Base-by-base conservation (phyloP, 208 protist species). In the Trypanosoma cruzi region DNA sequence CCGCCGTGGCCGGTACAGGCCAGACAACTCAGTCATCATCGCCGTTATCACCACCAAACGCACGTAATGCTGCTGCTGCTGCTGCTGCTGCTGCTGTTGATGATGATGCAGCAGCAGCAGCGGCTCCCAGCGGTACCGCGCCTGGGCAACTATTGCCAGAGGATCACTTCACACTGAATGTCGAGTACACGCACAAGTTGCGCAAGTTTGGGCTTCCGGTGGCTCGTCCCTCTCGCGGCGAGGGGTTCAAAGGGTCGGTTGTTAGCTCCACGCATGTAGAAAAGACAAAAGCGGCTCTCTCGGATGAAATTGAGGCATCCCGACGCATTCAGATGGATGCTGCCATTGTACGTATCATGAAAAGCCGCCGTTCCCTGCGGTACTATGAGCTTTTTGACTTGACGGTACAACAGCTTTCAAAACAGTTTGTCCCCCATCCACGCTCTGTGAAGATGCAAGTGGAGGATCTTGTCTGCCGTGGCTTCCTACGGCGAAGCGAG, bases 271-370 rank as follows among this genome's bases (percentile, higher is more conserved):
- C 26, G 22, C 13, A 22, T 36, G 5, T 52, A 67, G 48, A 52
- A 22, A 52, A n/a, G 16, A 52, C 16, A 52, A n/a, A 4, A 8
- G 20, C 20, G 18, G 48, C 48, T 52, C n/a, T 26, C 48, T n/a
- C 48, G 16, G 48, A 10, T 50, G 37, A 18, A 13, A 3, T 71
- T 61, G 48, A 71, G n/a, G 79, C 71, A 28, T 76, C 77, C 16
- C 81, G 83, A 8, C 71, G 71, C 4, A 29, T 77, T 11, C 80
- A 87, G 46, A 64, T 90, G 24, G 86, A 90, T 56, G 81, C 89
- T 5, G 85, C 82, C 2, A 65, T 92, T 50, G 75, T 95, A 32
- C 79, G 85, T 16, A 67, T 90, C 36, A 86, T 95, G 71, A 95
- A 95, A 71, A 81, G 77, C 36, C 76, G 77, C 22, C 72, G 84